A percentile compares a stretch with the other conserved stretches of the same genome.
phyloP scores from a whole-genome alignment of 2,329 filamentous ascomycete species.

The Daldinia eschscholtzii region DNA sequence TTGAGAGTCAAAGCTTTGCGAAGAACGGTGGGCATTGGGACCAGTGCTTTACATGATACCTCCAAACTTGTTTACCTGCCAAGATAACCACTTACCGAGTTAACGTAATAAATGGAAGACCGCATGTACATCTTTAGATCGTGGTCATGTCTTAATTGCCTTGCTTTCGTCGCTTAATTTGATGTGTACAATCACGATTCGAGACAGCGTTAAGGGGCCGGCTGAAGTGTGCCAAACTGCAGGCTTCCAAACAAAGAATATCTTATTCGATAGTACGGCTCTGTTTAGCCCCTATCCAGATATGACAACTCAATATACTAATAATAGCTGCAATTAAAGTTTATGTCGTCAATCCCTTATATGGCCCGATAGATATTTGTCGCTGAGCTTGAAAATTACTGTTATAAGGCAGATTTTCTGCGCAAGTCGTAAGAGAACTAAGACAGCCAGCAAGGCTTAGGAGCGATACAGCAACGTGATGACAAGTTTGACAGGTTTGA shows the following conservation, averaged over 20 bases:
- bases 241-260: constrained; percentile 10
- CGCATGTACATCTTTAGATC: constrained; percentile 17
- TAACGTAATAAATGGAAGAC: constrained; percentile 19
- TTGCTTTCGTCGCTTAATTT: constrained; percentile 13
- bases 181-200: constrained; percentile 28
- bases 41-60: constrained; percentile 64
- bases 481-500: constrained; percentile 38
- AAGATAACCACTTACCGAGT: constrained; percentile 1
- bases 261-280: constrained; percentile 11
- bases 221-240: constrained; percentile 8
- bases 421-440: constrained; percentile 40
- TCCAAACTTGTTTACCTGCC: constrained; percentile 8
- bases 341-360: constrained; percentile 18
- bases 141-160: constrained; percentile 17
- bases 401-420: constrained; percentile 42
- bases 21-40: constrained; percentile 79
- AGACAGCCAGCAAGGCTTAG: constrained; percentile 39
- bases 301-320: constrained; percentile 31
- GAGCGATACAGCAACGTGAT: constrained; percentile 23
- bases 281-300: neutral
- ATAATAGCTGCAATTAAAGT: constrained; percentile 28
- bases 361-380: constrained; percentile 20
- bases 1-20: constrained; percentile 82
- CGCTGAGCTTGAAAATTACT: constrained; percentile 4
- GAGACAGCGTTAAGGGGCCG: constrained; percentile 12